Evolutionary conservation across 176 grass and related monocot species (phyloP).

Genomic region (Carex parvula): DNA sequence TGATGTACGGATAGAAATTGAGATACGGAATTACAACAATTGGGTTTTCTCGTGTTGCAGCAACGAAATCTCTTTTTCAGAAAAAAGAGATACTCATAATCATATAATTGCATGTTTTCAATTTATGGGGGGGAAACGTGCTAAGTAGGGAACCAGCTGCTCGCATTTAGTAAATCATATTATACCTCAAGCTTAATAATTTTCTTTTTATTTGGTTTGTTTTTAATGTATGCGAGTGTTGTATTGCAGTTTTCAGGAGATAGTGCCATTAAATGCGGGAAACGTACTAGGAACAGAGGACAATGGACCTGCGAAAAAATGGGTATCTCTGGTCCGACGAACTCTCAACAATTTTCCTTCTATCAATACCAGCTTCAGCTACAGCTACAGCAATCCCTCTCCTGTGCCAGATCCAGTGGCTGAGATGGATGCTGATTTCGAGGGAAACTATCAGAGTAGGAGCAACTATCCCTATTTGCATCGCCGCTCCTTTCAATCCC

Average conservation of each 20-base stretch:
- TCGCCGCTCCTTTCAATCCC: conserved; percentile 78
- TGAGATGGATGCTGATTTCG: conserved; percentile 88
- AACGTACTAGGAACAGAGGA: conserved; percentile 99
- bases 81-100: neutral
- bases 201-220: neutral
- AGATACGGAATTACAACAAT: neutral
- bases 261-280: conserved; percentile 86
- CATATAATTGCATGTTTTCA: neutral
- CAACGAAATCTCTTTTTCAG: neutral
- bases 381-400: conserved; percentile 80
- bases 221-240: neutral
- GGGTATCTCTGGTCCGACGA: conserved; percentile 77
- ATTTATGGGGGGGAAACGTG: neutral
- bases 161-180: neutral
- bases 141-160: neutral
- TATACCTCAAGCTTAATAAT: neutral
- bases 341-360: conserved; percentile 74
- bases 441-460: conserved; percentile 54
- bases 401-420: conserved; percentile 65
- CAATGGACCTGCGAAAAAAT: conserved; percentile 88
- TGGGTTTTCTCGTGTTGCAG: neutral
- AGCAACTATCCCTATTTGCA: conserved; percentile 62
- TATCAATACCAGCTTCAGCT: conserved; percentile 49
- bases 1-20: too few relatives aligned
- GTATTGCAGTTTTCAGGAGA: conserved; percentile 78